Evolutionary conservation across 768 basidiomycete genomes (phyloP).

Genomic region (Leccinum pellstonianum): DNA sequence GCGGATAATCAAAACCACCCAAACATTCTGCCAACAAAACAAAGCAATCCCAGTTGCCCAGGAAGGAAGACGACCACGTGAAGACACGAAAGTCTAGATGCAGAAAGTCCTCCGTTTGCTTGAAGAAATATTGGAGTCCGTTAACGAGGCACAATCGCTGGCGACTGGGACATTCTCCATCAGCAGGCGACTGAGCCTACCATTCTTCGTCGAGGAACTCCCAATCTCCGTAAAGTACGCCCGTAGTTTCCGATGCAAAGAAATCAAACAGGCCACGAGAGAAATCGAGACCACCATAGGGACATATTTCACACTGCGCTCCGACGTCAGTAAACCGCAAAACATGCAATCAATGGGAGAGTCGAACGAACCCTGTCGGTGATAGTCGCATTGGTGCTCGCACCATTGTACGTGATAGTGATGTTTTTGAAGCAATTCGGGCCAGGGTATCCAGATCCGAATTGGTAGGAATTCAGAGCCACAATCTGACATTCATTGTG

Average conservation of each 20-base stretch:
- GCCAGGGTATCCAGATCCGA: conserved; percentile 57
- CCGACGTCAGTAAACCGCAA: conserved; percentile 1
- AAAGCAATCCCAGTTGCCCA: neutral
- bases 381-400: conserved; percentile 51
- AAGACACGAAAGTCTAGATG: conserved; percentile 8
- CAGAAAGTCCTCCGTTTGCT: neutral
- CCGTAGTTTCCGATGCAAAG: conserved; percentile 48
- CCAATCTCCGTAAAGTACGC: conserved; percentile 64
- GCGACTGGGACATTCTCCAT: neutral
- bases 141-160: neutral
- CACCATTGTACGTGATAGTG: conserved; percentile 55
- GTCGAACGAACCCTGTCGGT: conserved; percentile 52
- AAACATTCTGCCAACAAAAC: neutral
- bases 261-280: conserved; percentile 60
- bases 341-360: neutral
- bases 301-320: conserved; percentile 62
- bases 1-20: neutral
- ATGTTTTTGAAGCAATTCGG: conserved; percentile 64
- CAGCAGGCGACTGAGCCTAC: neutral
- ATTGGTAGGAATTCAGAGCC: conserved; percentile 41
- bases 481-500: conserved; percentile 21
- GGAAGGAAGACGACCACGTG: neutral
- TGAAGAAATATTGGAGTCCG: neutral
- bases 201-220: conserved; percentile 42
- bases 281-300: conserved; percentile 65